These are phyloP conservation scores for Poteriospumella lacustris DNA, from an alignment of 108 stramenopile species.

Conservation along the genomic window DNA sequence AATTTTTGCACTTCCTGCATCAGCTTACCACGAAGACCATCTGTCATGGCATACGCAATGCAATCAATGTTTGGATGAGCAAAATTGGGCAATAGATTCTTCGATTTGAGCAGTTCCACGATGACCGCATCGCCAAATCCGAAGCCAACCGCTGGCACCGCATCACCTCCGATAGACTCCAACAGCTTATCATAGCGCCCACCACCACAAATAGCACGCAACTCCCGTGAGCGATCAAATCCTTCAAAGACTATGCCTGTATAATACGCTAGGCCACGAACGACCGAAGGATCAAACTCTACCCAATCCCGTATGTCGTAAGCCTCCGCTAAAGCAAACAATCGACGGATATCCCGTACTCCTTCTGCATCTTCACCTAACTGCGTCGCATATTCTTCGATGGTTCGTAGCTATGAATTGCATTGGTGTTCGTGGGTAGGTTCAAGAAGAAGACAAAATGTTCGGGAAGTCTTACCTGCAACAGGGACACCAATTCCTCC, in stretches of 20 bases:
- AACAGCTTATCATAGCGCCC: constrained; percentile 91
- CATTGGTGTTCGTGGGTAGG: too few relatives aligned
- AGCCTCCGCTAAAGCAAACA: constrained; percentile 68
- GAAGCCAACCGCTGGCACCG: constrained; percentile 89
- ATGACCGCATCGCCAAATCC: constrained; percentile 98
- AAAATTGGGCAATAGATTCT: constrained; percentile 76
- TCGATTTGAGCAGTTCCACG: constrained; percentile 83
- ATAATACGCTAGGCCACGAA: constrained; percentile 93
- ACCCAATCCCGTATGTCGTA: constrained; percentile 87
- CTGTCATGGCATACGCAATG: constrained; percentile 73
- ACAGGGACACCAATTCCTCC: background rate
- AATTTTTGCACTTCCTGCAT: constrained; percentile 61
- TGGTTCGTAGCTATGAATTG: constrained; percentile 70
- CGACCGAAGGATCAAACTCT: constrained; percentile 81
- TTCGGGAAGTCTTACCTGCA: constrained; percentile 5
- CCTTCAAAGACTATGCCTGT: constrained; percentile 96
- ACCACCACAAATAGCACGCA: constrained; percentile 95
- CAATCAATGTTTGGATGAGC: constrained; percentile 64
- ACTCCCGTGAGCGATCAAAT: constrained; percentile 82
- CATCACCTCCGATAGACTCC: constrained; percentile 87
- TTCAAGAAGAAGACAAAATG: background rate
- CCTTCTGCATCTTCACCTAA: constrained; percentile 75
- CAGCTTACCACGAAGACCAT: constrained; percentile 60
- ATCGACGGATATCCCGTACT: constrained; percentile 66
- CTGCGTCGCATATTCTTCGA: constrained; percentile 67